A percentile compares a stretch with the other conserved stretches of the same genome.
Evolutionary conservation across 495 filamentous ascomycete genomes (phyloP).

Genomic region (Antarctomyces pellizariae): DNA sequence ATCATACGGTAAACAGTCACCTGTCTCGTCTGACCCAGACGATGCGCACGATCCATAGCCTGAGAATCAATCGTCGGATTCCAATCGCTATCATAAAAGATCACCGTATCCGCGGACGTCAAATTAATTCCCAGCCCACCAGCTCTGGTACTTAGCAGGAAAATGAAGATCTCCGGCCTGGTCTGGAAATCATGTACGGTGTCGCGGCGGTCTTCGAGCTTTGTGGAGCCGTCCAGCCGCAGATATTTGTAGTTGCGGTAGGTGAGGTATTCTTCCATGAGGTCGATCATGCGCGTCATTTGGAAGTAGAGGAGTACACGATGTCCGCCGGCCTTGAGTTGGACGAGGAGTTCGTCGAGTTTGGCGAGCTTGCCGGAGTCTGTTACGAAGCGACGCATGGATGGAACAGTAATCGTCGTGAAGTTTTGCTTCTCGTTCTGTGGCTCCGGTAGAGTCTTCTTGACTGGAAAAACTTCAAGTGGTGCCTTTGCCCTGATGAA

Average conservation of each 20-base stretch:
- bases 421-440: constrained; percentile 59
- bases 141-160: constrained; percentile 84
- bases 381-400: constrained; percentile 96
- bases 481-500: constrained; percentile 48
- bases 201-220: constrained; percentile 88
- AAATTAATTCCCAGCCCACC: constrained; percentile 97
- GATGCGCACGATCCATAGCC: constrained; percentile 97
- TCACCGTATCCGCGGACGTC: constrained; percentile 79
- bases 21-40: constrained; percentile 86
- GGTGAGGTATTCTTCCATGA: constrained; percentile 97
- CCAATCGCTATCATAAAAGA: constrained; percentile 99
- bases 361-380: constrained; percentile 91
- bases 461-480: constrained; percentile 32
- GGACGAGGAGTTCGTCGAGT: constrained; percentile 63
- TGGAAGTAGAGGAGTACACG: constrained; percentile 99
- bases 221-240: constrained; percentile 90
- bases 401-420: constrained; percentile 78
- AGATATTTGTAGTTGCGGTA: constrained; percentile 98
- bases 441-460: constrained; percentile 47
- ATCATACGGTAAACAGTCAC: constrained; percentile 96
- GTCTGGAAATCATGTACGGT: constrained; percentile 94
- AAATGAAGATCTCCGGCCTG: constrained; percentile 81
- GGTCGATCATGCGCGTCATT: constrained; percentile 99
- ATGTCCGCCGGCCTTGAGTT: constrained; percentile 79
- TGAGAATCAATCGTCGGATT: constrained; percentile 97